Base-by-base conservation (phyloP, 192 early-diverging fungal species). In the Entomortierella chlamydospora region DNA sequence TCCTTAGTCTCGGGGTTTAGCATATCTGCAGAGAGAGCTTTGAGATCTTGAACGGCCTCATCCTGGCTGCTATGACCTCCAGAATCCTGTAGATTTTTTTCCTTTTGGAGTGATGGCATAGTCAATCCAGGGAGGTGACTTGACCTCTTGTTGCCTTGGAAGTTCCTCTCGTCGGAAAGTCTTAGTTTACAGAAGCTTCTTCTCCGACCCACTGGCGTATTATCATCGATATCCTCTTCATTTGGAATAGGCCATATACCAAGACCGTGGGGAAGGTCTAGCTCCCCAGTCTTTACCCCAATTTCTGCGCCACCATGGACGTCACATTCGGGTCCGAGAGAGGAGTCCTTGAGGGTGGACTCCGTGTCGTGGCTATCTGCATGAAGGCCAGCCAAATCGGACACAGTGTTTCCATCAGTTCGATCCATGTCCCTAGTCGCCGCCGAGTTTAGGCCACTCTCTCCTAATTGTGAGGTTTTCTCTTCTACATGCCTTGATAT, bases 341-440 rank as follows among this genome's bases (percentile, higher is more conserved):
- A 68, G 11, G 49, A 57, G 8, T 57, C 65, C 28, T 63, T 62
- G 15, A 67, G 31, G 3, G 64, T 61, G 4, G 64, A 41, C 11
- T 61, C 72, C 33, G 49, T 23, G 7, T 62, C 64, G 17, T 42
- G 56, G 33, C 58, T 61, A 22, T 71, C 57, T 23, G 39, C 41
- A 2, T 26, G 54, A 9, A 7, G 42, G 33, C 57, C 17, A 34
- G 42, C 47, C 6, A 58, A 10, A 26, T 64, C 68, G 34, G 34
- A 52, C 5, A 47, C 4, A 20, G 2, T 20, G 45, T 47, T 15
- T 47, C 45, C 45, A 57, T 33, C 31, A 13, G 6, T 11, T 34
- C 28, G 31, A 15, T 57, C 55, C 31, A 33, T 18, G 34, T 57
- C 55, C 22, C 6, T n/a, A 57, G 7, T 5, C 4, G 10, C 3